Percentiles rank a stretch among this genome's conserved stretches.
phyloP scores from a whole-genome alignment of 2,329 filamentous ascomycete species.

The Decorospora gaudefroyi region DNA sequence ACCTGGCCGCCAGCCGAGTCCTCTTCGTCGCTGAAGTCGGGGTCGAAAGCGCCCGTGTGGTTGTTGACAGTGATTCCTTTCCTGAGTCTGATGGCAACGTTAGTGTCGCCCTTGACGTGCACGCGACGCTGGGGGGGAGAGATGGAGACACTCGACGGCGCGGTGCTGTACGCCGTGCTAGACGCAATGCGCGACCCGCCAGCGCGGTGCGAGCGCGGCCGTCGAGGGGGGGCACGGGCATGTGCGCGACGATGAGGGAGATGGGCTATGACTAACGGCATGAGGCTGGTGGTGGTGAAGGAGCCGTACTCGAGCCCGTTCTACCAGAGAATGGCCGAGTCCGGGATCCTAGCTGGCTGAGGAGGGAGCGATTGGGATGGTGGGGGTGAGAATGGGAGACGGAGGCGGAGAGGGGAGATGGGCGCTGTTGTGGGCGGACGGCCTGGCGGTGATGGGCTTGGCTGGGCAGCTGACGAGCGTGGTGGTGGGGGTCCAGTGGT shows the following conservation, averaged over 20 bases:
- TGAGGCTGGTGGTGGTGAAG: constrained; percentile 43
- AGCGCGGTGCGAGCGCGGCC: constrained; percentile 40
- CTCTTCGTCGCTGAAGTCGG: constrained; percentile 42
- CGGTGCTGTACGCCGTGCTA: constrained; percentile 27
- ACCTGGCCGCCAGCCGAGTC: constrained; percentile 43
- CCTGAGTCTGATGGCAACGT: constrained; percentile 45
- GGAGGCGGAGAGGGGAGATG: constrained; percentile 9
- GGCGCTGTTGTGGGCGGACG: too few species aligned
- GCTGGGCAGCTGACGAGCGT: constrained; percentile 1
- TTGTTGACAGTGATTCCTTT: constrained; percentile 49
- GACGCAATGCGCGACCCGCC: constrained; percentile 32
- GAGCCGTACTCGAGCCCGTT: constrained; percentile 45
- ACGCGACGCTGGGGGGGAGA: constrained; percentile 29
- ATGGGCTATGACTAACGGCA: constrained; percentile 51
- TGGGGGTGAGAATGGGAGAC: constrained; percentile 18
- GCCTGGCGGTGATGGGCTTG: too few species aligned
- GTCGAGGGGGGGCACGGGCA: constrained; percentile 28
- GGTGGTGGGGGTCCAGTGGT: constrained; percentile 2
- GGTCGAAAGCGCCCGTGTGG: constrained; percentile 40
- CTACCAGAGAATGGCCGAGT: constrained; percentile 49
- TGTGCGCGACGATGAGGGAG: constrained; percentile 41
- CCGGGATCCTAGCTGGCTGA: constrained; percentile 30
- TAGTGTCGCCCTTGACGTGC: constrained; percentile 43
- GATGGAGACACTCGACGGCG: constrained; percentile 39
- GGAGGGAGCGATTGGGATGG: constrained; percentile 27